A percentile compares a stretch with the other conserved stretches of the same genome.
Evolutionary conservation across 768 basidiomycete genomes (phyloP).

Genomic region (Paxillus involutus): DNA sequence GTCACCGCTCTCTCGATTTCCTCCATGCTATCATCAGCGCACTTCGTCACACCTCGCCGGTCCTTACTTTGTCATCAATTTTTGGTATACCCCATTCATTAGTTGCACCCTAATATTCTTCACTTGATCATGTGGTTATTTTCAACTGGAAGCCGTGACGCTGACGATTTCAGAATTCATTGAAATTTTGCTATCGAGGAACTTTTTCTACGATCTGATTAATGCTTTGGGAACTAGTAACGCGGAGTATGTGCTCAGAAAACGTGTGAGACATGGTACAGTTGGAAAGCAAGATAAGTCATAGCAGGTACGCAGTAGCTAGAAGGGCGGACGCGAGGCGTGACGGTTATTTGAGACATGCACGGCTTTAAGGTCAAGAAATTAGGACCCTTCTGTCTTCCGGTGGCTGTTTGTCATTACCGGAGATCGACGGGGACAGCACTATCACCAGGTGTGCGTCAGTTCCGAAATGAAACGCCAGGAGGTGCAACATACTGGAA

Average conservation of each 20-base stretch:
- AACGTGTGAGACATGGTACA: constrained; percentile 5
- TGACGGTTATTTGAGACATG: not conserved
- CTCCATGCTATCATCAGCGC: constrained; percentile 26
- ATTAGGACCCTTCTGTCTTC: not conserved
- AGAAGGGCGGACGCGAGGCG: no score
- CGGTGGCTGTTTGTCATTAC: not conserved
- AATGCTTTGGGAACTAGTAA: constrained; percentile 31
- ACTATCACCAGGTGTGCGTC: not conserved
- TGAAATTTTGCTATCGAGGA: constrained; percentile 25
- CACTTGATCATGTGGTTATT: constrained; percentile 33
- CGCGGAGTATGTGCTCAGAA: constrained; percentile 16
- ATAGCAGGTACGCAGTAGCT: not conserved
- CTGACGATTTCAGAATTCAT: constrained; percentile 25
- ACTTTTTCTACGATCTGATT: constrained; percentile 28
- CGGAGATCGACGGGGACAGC: not conserved
- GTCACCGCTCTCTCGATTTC: constrained; percentile 16
- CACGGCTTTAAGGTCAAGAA: not conserved
- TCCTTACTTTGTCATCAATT: constrained; percentile 37
- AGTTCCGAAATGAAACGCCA: not conserved
- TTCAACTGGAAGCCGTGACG: constrained; percentile 24
- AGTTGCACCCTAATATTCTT: constrained; percentile 38
- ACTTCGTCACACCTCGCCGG: constrained; percentile 30
- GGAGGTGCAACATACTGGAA: not conserved
- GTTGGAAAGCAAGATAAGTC: not conserved
- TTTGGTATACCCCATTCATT: constrained; percentile 35